These are phyloP conservation scores for Metschnikowia kofuensis DNA, from an alignment of 805 yeast species.

Conservation along the genomic window DNA sequence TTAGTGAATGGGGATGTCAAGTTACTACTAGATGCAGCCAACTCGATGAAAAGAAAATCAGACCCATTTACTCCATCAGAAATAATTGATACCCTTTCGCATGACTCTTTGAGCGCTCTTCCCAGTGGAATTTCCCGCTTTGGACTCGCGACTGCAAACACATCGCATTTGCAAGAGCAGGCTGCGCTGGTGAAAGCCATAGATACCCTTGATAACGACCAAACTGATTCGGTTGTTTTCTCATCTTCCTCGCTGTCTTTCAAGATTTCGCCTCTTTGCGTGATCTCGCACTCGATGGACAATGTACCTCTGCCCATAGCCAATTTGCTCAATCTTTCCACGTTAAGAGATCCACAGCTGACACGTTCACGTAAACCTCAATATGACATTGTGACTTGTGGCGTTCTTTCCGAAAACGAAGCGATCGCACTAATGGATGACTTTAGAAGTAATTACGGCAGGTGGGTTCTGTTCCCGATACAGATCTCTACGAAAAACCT, in stretches of 20 bases:
- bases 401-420: constrained; percentile 47
- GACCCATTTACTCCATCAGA: constrained; percentile 1
- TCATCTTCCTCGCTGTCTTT: constrained; percentile 34
- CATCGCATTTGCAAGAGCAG: neutral
- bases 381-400: constrained; percentile 50
- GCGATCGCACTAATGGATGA: constrained; percentile 49
- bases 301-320: constrained; percentile 36
- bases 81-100: neutral
- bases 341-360: constrained; percentile 6
- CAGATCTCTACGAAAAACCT: constrained; percentile 46
- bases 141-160: constrained; percentile 1
- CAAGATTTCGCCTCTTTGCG: constrained; percentile 43
- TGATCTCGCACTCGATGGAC: constrained; percentile 32
- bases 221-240: constrained; percentile 1
- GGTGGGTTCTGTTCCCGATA: constrained; percentile 75
- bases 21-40: constrained; percentile 26
- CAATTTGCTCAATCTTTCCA: constrained; percentile 24
- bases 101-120: neutral
- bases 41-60: constrained; percentile 20
- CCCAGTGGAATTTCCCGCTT: constrained; percentile 1
- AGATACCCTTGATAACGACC: neutral
- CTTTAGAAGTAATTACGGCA: constrained; percentile 65
- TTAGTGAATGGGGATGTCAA: constrained; percentile 22
- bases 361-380: constrained; percentile 12
- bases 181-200: neutral